Conservation (phyloP, 192 early-diverging fungal species). For the Diversispora eburnea region DNA sequence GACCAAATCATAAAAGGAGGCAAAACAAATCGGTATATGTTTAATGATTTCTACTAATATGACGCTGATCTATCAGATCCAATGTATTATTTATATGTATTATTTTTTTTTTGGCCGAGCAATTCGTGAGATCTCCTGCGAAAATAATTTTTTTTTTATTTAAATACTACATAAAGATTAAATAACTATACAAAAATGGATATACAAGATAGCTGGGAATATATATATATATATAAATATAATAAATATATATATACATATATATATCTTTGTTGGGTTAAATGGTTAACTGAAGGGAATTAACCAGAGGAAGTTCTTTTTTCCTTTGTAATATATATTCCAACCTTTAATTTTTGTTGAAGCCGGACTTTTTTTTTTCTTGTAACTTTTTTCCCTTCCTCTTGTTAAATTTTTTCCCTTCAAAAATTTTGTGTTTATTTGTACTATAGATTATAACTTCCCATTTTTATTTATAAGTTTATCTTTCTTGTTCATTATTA, state of each 20-base stretch:
- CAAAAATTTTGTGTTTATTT: no score
- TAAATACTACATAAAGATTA: background rate
- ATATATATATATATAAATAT: conserved; percentile 3
- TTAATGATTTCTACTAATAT: background rate
- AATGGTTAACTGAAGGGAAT: conserved; percentile 9
- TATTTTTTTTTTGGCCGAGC: background rate
- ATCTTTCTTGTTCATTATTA: no score
- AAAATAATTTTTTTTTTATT: background rate
- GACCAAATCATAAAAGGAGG: background rate
- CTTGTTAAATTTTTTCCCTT: no score
- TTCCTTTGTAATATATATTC: conserved; percentile 15
- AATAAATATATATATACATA: conserved; percentile 4
- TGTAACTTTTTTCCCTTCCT: conserved; percentile 5
- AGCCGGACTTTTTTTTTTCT: conserved; percentile 11
- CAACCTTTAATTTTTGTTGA: conserved; percentile 3
- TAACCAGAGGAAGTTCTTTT: conserved; percentile 11
- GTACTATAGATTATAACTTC: no score
- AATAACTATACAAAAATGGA: conserved; percentile 5
- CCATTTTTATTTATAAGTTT: no score
- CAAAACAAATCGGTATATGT: background rate
- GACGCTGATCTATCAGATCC: no score
- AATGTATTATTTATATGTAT: no score
- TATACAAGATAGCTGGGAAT: background rate
- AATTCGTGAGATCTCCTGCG: conserved; percentile 4
- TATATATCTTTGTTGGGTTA: conserved; percentile 3